Conservation (phyloP, 176 grass and related monocot genomes). For the Saccharum spontaneum region DNA sequence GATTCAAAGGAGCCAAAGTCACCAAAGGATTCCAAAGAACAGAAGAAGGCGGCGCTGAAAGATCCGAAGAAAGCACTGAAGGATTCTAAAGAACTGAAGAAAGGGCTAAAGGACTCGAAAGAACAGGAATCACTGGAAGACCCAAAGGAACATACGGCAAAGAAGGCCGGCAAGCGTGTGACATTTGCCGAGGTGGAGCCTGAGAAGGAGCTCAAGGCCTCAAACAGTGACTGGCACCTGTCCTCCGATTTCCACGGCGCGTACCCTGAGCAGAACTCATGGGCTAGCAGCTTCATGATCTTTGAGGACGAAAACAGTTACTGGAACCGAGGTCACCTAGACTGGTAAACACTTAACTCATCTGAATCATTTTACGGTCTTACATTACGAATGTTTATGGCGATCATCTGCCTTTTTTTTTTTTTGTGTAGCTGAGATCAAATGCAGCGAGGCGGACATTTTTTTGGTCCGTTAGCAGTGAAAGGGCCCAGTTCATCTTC, state of each 20-base stretch:
- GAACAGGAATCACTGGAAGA: conserved; percentile 7
- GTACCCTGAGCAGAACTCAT: conserved; percentile 40
- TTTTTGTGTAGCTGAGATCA: conserved; percentile 18
- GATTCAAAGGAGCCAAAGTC: conserved; percentile 21
- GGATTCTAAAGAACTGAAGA: conserved; percentile 37
- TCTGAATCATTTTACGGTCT: neutral
- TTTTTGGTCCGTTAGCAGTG: neutral
- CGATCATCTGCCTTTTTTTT: conserved; percentile 2
- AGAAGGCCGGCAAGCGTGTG: conserved; percentile 39
- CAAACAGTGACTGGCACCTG: conserved; percentile 35
- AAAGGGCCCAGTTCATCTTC: neutral
- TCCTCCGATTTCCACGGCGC: neutral
- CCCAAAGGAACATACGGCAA: conserved; percentile 32
- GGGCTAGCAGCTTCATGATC: conserved; percentile 53
- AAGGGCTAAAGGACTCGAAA: conserved; percentile 28
- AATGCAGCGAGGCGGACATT: neutral
- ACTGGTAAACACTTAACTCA: conserved; percentile 14
- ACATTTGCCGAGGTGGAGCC: conserved; percentile 46
- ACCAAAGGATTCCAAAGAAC: conserved; percentile 22
- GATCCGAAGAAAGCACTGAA: conserved; percentile 15
- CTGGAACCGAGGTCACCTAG: conserved; percentile 29
- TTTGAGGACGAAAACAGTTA: conserved; percentile 56
- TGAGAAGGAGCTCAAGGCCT: conserved; percentile 45
- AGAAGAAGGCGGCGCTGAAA: conserved; percentile 11
- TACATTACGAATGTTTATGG: neutral